A percentile compares a stretch with the other conserved stretches of the same genome.
phyloP scores from a whole-genome alignment of 768 basidiomycete species.

The Leccinum disarticulatum region DNA sequence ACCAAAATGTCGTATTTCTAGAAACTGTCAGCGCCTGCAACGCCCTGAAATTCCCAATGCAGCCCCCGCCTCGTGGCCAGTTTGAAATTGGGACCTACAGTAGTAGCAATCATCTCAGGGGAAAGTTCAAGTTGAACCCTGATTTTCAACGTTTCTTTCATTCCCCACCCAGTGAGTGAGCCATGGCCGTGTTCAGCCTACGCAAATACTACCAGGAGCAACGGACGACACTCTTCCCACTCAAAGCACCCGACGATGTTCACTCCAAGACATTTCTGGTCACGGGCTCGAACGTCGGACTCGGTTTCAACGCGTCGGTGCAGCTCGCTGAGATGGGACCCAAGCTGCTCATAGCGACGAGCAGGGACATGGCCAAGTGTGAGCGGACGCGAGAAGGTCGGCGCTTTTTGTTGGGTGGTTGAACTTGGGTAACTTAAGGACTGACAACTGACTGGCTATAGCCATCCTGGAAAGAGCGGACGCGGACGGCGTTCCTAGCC shows the following conservation, averaged over 20 bases:
- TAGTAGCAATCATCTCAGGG: too few relatives aligned
- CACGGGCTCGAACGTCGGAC: slow-evolving; percentile 45
- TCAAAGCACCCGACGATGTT: slow-evolving; percentile 30
- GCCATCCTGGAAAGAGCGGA: slow-evolving; percentile 14
- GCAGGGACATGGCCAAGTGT: slow-evolving; percentile 30
- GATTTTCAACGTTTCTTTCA: too few relatives aligned
- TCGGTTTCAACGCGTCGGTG: slow-evolving; percentile 27
- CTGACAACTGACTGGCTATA: not conserved
- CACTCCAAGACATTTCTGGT: slow-evolving; percentile 47
- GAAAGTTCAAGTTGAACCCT: too few relatives aligned
- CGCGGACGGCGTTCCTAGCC: not conserved
- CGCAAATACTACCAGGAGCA: slow-evolving; percentile 20
- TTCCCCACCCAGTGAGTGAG: too few relatives aligned
- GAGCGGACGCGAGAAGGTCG: slow-evolving; percentile 15
- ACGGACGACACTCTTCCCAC: slow-evolving; percentile 13
- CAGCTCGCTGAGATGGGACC: slow-evolving; percentile 35
- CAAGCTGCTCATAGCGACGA: slow-evolving; percentile 32
- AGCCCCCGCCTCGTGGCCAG: too few relatives aligned
- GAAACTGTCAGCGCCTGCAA: not conserved
- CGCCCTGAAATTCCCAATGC: too few relatives aligned
- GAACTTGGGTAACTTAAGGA: not conserved
- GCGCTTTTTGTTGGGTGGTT: not conserved
- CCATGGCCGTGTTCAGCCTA: not conserved
- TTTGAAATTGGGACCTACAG: too few relatives aligned
- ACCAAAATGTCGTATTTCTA: not conserved